A percentile compares a stretch with the other conserved stretches of the same genome.
These are phyloP conservation scores for Curvularia sp. DNA, from an alignment of 2,329 filamentous ascomycete species.

Conservation along the genomic window DNA sequence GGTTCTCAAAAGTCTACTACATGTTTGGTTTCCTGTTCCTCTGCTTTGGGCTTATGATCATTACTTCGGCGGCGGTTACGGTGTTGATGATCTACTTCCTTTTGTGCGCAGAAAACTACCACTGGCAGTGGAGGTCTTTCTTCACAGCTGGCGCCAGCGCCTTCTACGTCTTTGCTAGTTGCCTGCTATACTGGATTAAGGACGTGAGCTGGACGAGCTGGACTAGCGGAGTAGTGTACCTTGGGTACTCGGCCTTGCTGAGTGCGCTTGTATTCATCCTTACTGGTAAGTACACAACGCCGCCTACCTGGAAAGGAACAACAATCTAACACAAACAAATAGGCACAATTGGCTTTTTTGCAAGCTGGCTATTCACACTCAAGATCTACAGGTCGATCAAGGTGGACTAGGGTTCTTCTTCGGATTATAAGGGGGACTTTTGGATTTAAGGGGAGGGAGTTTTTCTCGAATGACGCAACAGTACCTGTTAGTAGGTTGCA, in stretches of 20 bases:
- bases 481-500: slow-evolving; percentile 1
- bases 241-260: slow-evolving; percentile 90
- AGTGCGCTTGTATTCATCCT: slow-evolving; percentile 92
- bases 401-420: slow-evolving; percentile 71
- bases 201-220: slow-evolving; percentile 85
- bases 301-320: not conserved
- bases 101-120: slow-evolving; percentile 94
- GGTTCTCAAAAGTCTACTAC: slow-evolving; percentile 99
- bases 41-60: slow-evolving; percentile 96
- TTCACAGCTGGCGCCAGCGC: slow-evolving; percentile 89
- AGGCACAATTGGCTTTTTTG: slow-evolving; percentile 96
- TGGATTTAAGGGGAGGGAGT: not conserved
- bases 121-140: slow-evolving; percentile 98
- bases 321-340: slow-evolving; percentile 17
- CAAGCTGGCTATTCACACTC: slow-evolving; percentile 91
- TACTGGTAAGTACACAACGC: slow-evolving; percentile 71
- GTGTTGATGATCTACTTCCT: slow-evolving; percentile 96
- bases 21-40: slow-evolving; percentile 99
- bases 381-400: slow-evolving; percentile 99
- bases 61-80: slow-evolving; percentile 90
- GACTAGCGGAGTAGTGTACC: slow-evolving; percentile 86
- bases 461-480: slow-evolving; percentile 1
- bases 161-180: slow-evolving; percentile 89
- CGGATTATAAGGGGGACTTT: not conserved
- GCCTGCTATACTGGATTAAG: slow-evolving; percentile 87